phyloP scores from a whole-genome alignment of 2,329 filamentous ascomycete genomes.

The Fusarium sp. region DNA sequence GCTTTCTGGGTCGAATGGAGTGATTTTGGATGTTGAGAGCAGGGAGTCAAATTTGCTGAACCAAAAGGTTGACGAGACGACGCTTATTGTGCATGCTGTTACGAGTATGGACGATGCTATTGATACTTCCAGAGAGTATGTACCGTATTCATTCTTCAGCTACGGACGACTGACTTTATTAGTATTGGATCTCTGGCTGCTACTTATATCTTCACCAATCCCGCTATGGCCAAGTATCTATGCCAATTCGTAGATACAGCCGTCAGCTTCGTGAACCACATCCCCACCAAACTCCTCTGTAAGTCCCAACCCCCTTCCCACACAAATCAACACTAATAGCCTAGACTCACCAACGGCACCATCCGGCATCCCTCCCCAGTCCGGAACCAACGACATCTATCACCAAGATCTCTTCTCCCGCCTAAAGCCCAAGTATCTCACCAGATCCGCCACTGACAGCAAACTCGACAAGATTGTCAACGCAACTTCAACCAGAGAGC shows the following conservation, averaged over 20 bases:
- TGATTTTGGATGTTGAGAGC: slow-evolving; percentile 18
- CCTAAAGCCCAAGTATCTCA: slow-evolving; percentile 20
- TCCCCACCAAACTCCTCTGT: slow-evolving; percentile 17
- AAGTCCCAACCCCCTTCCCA: rapidly evolving
- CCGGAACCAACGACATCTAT: not conserved
- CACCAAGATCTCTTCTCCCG: slow-evolving; percentile 4
- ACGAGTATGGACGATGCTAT: slow-evolving; percentile 32
- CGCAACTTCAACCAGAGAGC: not conserved
- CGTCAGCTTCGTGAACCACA: slow-evolving; percentile 19
- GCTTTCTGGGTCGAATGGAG: slow-evolving; percentile 8
- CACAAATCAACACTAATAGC: not conserved
- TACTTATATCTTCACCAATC: slow-evolving; percentile 22
- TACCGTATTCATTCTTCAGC: too few species aligned
- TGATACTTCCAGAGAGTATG: slow-evolving; percentile 1
- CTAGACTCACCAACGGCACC: slow-evolving; percentile 15
- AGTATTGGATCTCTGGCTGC: slow-evolving; percentile 10
- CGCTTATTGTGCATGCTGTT: slow-evolving; percentile 20
- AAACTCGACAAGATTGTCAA: not conserved
- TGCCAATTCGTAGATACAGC: slow-evolving; percentile 17
- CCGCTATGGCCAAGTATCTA: slow-evolving; percentile 20
- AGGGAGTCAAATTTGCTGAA: slow-evolving; percentile 1
- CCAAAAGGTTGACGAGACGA: slow-evolving; percentile 13
- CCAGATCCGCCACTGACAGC: not conserved
- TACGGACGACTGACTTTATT: not conserved
- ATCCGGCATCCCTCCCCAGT: not conserved